A percentile compares a stretch with the other conserved stretches of the same genome.
Conservation (phyloP, 139 green algal genomes). For the Haematococcus lacustris region DNA sequence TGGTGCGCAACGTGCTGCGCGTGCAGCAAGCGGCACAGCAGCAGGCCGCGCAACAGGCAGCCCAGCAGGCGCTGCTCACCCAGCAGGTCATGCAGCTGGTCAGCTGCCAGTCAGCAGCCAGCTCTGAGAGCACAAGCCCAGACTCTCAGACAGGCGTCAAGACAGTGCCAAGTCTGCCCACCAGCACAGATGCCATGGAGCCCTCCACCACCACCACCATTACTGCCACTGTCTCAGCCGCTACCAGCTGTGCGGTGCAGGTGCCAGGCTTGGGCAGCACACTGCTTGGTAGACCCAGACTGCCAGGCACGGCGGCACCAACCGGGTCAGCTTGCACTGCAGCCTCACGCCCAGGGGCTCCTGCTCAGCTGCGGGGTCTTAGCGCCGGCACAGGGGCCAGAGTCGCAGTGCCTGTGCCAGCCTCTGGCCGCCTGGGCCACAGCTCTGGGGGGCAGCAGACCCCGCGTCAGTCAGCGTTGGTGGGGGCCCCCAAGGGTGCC, state of each 20-base stretch:
- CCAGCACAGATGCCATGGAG: neutral
- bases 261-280: neutral
- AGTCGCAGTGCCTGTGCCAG: neutral
- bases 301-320: neutral
- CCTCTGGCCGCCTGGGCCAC: neutral
- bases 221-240: no score
- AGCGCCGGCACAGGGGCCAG: neutral
- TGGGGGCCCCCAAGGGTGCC: no score
- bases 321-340: neutral
- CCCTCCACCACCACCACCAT: neutral
- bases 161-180: neutral
- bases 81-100: neutral
- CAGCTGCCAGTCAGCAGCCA: neutral
- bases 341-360: no score
- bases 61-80: neutral
- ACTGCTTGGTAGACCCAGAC: no score
- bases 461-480: no score
- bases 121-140: neutral
- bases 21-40: constrained; percentile 3
- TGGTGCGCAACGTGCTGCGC: constrained; percentile 33
- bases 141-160: neutral
- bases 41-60: neutral
- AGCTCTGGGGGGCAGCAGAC: no score
- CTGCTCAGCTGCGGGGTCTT: neutral
- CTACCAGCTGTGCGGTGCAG: neutral